Evolutionary conservation across 2,329 filamentous ascomycete species (phyloP).

Genomic region (Graphilbum sp.): DNA sequence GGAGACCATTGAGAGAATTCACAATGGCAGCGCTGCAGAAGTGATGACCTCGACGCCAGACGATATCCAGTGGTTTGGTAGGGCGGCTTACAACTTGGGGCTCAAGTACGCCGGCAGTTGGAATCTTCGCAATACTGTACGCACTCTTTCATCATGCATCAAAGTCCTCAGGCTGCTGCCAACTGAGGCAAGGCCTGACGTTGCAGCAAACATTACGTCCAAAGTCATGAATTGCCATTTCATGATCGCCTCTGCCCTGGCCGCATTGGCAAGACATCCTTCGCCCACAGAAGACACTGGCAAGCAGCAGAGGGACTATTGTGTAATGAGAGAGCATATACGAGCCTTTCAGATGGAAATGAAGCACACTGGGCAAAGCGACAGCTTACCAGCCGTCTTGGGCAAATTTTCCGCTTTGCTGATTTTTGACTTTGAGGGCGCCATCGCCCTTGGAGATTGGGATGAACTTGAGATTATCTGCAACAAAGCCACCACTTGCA

Average conservation of each 20-base stretch:
- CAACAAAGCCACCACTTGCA: slow-evolving; percentile 27
- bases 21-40: slow-evolving; percentile 22
- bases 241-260: slow-evolving; percentile 35
- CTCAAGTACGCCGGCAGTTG: slow-evolving; percentile 42
- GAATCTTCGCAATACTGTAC: slow-evolving; percentile 33
- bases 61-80: slow-evolving; percentile 74
- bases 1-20: neutral
- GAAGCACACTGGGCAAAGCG: slow-evolving; percentile 24
- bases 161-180: slow-evolving; percentile 28
- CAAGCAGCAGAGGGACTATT: slow-evolving; percentile 35
- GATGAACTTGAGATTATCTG: slow-evolving; percentile 47
- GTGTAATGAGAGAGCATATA: slow-evolving; percentile 42
- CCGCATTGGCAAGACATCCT: slow-evolving; percentile 29
- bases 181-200: slow-evolving; percentile 23
- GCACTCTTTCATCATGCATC: slow-evolving; percentile 39
- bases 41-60: slow-evolving; percentile 37
- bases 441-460: slow-evolving; percentile 50
- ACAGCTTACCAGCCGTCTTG: slow-evolving; percentile 33
- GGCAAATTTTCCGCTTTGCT: slow-evolving; percentile 50
- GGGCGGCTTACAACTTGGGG: slow-evolving; percentile 65
- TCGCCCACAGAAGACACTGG: neutral
- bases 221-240: slow-evolving; percentile 58
- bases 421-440: slow-evolving; percentile 67
- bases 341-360: slow-evolving; percentile 35
- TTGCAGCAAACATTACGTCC: slow-evolving; percentile 27